Conservation (phyloP, 202 grass and related monocot genomes). For the Musa balbisiana region DNA sequence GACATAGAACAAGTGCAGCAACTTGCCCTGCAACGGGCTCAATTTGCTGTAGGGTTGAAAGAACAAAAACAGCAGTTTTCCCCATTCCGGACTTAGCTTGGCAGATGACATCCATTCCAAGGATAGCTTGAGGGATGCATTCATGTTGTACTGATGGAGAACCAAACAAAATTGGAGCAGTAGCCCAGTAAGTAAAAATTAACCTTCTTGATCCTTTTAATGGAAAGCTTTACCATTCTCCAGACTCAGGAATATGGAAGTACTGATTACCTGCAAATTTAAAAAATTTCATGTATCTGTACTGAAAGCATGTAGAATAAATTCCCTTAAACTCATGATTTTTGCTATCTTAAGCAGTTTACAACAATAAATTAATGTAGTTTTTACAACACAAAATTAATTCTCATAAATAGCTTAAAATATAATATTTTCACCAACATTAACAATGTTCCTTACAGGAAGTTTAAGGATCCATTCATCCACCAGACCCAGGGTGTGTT, state of each 20-base stretch:
- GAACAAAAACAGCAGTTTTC: constrained; percentile 95
- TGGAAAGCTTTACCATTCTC: constrained; percentile 71
- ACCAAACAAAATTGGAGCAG: constrained; percentile 97
- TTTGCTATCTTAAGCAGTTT: too few relatives aligned
- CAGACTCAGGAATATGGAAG: constrained; percentile 39
- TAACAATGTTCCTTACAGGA: too few relatives aligned
- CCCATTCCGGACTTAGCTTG: constrained; percentile 99
- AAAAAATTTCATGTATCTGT: background rate
- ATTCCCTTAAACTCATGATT: too few relatives aligned
- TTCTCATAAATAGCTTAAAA: too few relatives aligned
- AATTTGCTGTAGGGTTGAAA: constrained; percentile 93
- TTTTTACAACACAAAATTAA: too few relatives aligned
- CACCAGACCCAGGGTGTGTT: too few relatives aligned
- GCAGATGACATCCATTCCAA: constrained; percentile 98
- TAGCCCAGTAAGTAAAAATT: constrained; percentile 83
- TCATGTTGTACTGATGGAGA: constrained; percentile 99
- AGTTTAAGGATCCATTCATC: too few relatives aligned
- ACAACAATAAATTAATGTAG: too few relatives aligned
- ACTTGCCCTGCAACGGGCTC: constrained; percentile 92
- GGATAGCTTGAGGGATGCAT: constrained; percentile 98
- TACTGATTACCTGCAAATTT: constrained; percentile 45
- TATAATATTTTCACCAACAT: too few relatives aligned
- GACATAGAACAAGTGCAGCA: constrained; percentile 76
- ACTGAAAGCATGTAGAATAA: background rate
- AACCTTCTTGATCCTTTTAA: constrained; percentile 74